These are phyloP conservation scores for Physocladia obscura DNA, from an alignment of 192 early-diverging fungal genomes.

Conservation along the genomic window DNA sequence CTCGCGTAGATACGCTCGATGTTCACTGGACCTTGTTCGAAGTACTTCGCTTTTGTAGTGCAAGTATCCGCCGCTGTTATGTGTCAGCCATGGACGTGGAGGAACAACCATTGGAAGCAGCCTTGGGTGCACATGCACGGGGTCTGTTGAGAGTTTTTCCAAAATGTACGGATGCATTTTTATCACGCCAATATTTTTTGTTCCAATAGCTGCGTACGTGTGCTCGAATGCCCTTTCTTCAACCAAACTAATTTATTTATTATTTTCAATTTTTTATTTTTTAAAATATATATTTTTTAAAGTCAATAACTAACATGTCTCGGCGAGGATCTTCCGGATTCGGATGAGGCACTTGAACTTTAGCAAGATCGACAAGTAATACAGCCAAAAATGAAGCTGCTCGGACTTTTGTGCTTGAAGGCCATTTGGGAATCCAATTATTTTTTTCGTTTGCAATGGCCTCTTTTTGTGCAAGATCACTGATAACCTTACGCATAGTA, in stretches of 20 bases:
- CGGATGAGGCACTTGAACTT: conserved; percentile 61
- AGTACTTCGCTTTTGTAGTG: conserved; percentile 70
- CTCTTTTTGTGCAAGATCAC: conserved; percentile 57
- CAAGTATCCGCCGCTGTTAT: conserved; percentile 82
- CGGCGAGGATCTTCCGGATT: conserved; percentile 55
- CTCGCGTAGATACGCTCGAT: conserved; percentile 71
- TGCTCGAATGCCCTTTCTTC: conserved; percentile 82
- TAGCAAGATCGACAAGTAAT: conserved; percentile 52
- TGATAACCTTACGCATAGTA: conserved; percentile 70
- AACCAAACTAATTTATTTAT: conserved; percentile 14
- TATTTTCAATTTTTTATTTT: background rate
- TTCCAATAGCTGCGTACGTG: conserved; percentile 49
- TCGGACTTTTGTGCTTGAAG: conserved; percentile 52
- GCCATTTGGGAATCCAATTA: conserved; percentile 73
- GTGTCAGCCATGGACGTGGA: conserved; percentile 87
- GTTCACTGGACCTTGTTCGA: conserved; percentile 72
- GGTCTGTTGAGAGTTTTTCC: conserved; percentile 64
- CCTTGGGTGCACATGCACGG: conserved; percentile 67
- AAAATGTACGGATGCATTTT: conserved; percentile 64
- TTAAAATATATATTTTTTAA: background rate
- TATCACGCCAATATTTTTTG: conserved; percentile 72
- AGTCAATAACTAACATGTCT: conserved; percentile 17
- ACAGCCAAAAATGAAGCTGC: conserved; percentile 54
- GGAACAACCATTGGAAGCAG: conserved; percentile 92
- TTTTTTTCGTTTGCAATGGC: conserved; percentile 30